These are phyloP conservation scores for Guyanaporus albipodus DNA, from an alignment of 768 basidiomycete species.

Conservation along the genomic window DNA sequence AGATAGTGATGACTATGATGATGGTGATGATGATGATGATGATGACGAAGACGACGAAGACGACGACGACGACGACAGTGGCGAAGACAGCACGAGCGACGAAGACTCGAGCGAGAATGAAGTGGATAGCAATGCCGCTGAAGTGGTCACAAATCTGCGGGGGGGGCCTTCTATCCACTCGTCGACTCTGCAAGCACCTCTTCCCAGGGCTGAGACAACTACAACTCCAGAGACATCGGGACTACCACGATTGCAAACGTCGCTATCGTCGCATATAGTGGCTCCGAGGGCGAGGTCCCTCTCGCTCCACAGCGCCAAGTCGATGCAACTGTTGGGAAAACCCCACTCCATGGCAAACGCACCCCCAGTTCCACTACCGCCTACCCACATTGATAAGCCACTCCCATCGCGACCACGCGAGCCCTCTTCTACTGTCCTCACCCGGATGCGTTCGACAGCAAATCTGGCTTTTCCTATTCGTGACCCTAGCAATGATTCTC, in stretches of 20 bases:
- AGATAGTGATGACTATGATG: slow-evolving; percentile 41
- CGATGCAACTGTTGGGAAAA: slow-evolving; percentile 35
- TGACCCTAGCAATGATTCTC: background rate
- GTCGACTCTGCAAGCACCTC: background rate
- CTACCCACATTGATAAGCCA: slow-evolving; percentile 37
- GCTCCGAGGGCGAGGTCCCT: slow-evolving; percentile 31
- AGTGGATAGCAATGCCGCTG: slow-evolving; percentile 14
- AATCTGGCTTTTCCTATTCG: slow-evolving; percentile 3
- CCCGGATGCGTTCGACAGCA: slow-evolving; percentile 18
- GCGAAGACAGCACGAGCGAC: slow-evolving; percentile 34
- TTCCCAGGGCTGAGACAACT: background rate
- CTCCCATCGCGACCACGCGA: slow-evolving; percentile 35
- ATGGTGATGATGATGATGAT: slow-evolving; percentile 28
- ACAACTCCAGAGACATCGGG: background rate
- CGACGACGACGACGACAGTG: slow-evolving; percentile 41
- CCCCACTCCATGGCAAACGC: slow-evolving; percentile 31
- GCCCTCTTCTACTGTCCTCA: slow-evolving; percentile 11
- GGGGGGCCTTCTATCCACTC: background rate
- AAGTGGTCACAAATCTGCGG: slow-evolving; percentile 6
- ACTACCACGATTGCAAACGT: slow-evolving; percentile 5
- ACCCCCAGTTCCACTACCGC: slow-evolving; percentile 41
- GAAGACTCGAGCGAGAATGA: slow-evolving; percentile 42
- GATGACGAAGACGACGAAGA: slow-evolving; percentile 39
- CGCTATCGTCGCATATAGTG: slow-evolving; percentile 1
- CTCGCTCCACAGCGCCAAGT: slow-evolving; percentile 46